phyloP scores from a whole-genome alignment of 1,139 yeast species.

The Trichomonascaceae sp. region DNA sequence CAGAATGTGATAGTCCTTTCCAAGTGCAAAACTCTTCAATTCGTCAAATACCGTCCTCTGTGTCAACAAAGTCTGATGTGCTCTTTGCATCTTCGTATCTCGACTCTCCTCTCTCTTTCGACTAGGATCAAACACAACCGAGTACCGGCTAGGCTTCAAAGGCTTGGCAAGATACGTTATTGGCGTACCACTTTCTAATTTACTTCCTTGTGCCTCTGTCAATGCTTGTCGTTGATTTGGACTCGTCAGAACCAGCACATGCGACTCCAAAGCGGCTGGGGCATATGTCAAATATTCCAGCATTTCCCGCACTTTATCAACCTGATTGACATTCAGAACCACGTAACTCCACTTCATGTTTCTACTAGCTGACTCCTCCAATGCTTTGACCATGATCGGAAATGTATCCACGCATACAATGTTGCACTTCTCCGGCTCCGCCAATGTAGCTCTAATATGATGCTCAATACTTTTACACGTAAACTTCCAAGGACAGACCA shows the following conservation, averaged over 20 bases:
- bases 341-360: conserved; percentile 28
- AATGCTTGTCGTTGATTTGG: conserved; percentile 27
- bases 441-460: conserved; percentile 29
- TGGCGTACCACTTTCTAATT: conserved; percentile 7
- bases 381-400: conserved; percentile 11
- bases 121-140: conserved; percentile 27
- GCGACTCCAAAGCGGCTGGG: conserved; percentile 13
- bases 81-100: conserved; percentile 26
- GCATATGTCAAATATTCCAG: conserved; percentile 11
- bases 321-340: conserved; percentile 26
- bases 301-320: conserved; percentile 21
- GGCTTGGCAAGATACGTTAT: conserved; percentile 27
- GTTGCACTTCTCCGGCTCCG: conserved; percentile 24
- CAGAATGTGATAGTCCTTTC: conserved; percentile 44
- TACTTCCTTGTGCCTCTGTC: conserved; percentile 15
- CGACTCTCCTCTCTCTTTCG: conserved; percentile 23
- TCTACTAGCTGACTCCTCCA: conserved; percentile 3
- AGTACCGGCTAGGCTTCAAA: conserved; percentile 26
- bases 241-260: conserved; percentile 28
- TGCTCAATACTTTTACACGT: conserved; percentile 30
- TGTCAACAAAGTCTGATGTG: conserved; percentile 22
- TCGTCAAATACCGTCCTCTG: conserved; percentile 24
- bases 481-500: conserved; percentile 29
- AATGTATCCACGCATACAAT: conserved; percentile 17
- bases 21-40: conserved; percentile 35